Conservation (phyloP, 108 stramenopile species). For the Pseudonitzschia multiseries region DNA sequence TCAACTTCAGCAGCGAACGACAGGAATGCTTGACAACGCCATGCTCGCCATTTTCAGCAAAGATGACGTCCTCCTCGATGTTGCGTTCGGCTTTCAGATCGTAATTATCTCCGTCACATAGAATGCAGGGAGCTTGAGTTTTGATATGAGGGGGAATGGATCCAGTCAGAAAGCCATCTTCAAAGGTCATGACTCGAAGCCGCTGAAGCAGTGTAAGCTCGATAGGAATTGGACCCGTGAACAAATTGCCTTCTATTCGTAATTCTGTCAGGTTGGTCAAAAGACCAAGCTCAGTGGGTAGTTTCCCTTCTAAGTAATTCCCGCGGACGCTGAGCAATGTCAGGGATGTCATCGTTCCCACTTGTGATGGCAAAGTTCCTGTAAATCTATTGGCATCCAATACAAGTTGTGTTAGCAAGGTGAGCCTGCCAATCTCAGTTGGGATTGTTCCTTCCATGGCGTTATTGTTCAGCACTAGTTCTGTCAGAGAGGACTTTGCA, state of each 20-base stretch:
- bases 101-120: background rate
- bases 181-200: background rate
- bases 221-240: background rate
- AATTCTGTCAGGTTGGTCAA: conserved; percentile 29
- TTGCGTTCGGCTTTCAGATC: background rate
- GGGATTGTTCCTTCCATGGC: background rate
- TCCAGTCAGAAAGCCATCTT: background rate
- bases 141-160: background rate
- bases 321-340: conserved; percentile 1
- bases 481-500: background rate
- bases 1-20: background rate
- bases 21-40: background rate
- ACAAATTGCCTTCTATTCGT: background rate
- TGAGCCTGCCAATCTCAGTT: background rate
- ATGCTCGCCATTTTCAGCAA: background rate
- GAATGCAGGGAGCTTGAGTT: background rate
- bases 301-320: conserved; percentile 44
- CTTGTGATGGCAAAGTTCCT: conserved; percentile 44
- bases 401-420: background rate
- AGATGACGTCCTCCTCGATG: background rate
- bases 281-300: conserved; percentile 51
- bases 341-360: conserved; percentile 36
- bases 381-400: conserved; percentile 38
- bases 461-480: background rate
- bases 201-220: background rate